phyloP scores from a whole-genome alignment of 2,329 filamentous ascomycete species.

The Colletotrichum chlorophyti region DNA sequence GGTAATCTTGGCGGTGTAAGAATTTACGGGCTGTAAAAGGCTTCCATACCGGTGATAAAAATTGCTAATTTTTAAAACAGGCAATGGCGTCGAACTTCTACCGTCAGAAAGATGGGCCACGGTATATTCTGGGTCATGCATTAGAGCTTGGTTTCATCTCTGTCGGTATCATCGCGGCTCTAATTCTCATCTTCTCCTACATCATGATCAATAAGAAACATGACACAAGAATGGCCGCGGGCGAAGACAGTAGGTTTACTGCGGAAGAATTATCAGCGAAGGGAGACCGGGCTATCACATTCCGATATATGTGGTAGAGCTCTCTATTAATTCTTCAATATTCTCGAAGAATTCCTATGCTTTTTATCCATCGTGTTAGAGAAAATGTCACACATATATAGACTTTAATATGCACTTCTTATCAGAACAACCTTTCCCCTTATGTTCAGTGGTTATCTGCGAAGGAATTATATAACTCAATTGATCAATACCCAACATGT shows the following conservation, averaged over 20 bases:
- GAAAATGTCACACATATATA: too few relatives aligned
- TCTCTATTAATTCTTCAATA: neutral
- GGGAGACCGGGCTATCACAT: conserved; percentile 69
- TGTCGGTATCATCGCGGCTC: conserved; percentile 50
- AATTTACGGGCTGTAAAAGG: conserved; percentile 1
- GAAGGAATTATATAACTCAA: too few relatives aligned
- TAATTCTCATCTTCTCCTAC: conserved; percentile 58
- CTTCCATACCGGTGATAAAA: fast-evolving
- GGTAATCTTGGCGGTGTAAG: conserved; percentile 63
- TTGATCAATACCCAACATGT: too few relatives aligned
- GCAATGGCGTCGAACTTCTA: conserved; percentile 80
- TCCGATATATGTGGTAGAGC: conserved; percentile 63
- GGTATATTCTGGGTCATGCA: conserved; percentile 57
- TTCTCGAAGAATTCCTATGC: neutral
- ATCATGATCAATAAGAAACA: conserved; percentile 64
- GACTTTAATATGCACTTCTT: too few relatives aligned
- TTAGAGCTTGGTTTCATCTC: conserved; percentile 58
- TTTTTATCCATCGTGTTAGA: too few relatives aligned
- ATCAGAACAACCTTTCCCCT: too few relatives aligned
- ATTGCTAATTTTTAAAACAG: conserved; percentile 32
- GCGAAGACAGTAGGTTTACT: conserved; percentile 47
- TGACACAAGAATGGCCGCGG: conserved; percentile 49
- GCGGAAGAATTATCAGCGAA: conserved; percentile 60
- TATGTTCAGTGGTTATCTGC: too few relatives aligned
- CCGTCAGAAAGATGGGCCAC: conserved; percentile 54